Evolutionary conservation across 2,329 filamentous ascomycete genomes (phyloP).

Genomic region (Trichoderma aggressivum): DNA sequence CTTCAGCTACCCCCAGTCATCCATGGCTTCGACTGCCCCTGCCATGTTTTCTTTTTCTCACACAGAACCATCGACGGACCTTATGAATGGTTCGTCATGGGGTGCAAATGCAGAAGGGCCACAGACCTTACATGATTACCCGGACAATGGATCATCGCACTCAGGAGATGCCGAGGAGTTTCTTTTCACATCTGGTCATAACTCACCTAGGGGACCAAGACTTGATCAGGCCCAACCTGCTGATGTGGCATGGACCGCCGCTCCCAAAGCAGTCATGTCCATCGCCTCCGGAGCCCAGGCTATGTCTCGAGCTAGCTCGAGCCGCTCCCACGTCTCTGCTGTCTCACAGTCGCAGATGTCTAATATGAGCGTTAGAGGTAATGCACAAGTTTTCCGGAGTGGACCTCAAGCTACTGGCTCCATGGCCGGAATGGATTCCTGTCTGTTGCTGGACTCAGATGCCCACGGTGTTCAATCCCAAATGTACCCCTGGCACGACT

Average conservation of each 20-base stretch:
- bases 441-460: constrained; percentile 50
- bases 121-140: constrained; percentile 57
- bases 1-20: constrained; percentile 53
- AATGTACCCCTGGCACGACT: constrained; percentile 48
- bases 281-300: constrained; percentile 34
- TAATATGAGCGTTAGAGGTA: constrained; percentile 52
- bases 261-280: constrained; percentile 34
- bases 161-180: constrained; percentile 55
- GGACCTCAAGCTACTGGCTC: constrained; percentile 37
- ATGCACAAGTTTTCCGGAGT: constrained; percentile 43
- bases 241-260: constrained; percentile 49
- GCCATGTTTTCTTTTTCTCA: constrained; percentile 58
- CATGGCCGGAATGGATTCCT: constrained; percentile 49
- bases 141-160: constrained; percentile 48
- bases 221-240: constrained; percentile 45
- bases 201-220: constrained; percentile 48
- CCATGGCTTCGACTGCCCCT: constrained; percentile 46
- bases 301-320: constrained; percentile 40
- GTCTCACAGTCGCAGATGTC: constrained; percentile 51
- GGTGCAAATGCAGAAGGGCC: constrained; percentile 54
- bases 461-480: constrained; percentile 45
- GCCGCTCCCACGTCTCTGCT: constrained; percentile 41
- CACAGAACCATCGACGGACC: constrained; percentile 57
- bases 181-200: constrained; percentile 53
- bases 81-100: constrained; percentile 54